Conservation (phyloP, 345 rosid species). For the Capsella bursapastoris region DNA sequence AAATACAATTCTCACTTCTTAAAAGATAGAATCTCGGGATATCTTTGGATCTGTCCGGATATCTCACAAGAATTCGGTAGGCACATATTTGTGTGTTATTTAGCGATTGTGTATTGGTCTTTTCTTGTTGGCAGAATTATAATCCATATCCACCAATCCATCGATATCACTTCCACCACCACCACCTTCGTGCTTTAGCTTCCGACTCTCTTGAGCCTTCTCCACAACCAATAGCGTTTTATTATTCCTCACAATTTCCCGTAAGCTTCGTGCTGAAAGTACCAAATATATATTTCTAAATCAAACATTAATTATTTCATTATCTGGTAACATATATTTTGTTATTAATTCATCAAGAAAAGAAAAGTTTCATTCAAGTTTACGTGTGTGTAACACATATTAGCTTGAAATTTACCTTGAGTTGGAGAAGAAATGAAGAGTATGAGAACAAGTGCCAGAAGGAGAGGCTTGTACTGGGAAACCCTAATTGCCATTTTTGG, state of each 20-base stretch:
- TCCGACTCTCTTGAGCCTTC: conserved; percentile 34
- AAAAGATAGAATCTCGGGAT: conserved; percentile 39
- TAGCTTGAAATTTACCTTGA: conserved; percentile 36
- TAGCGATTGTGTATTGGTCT: conserved; percentile 45
- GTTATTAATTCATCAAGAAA: neutral
- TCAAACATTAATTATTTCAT: neutral
- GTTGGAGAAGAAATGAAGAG: conserved; percentile 32
- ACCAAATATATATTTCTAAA: neutral
- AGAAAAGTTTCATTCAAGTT: neutral
- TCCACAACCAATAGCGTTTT: conserved; percentile 24
- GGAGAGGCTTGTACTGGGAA: conserved; percentile 35
- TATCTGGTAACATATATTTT: neutral
- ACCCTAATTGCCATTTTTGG: conserved; percentile 45
- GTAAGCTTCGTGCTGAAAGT: conserved; percentile 28
- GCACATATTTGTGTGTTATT: neutral
- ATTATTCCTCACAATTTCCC: conserved; percentile 22
- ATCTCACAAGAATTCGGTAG: conserved; percentile 39
- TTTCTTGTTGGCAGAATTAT: conserved; percentile 46
- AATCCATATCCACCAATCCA: conserved; percentile 47
- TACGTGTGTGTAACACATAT: neutral
- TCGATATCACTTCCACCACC: conserved; percentile 42
- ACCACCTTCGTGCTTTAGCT: conserved; percentile 29
- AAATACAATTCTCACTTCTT: neutral
- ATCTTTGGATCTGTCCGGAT: conserved; percentile 35
- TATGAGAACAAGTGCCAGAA: conserved; percentile 39